Percentiles rank a stretch among this genome's conserved stretches.
These are phyloP conservation scores for Metschnikowia kofuensis DNA, from an alignment of 805 yeast species.

Conservation along the genomic window DNA sequence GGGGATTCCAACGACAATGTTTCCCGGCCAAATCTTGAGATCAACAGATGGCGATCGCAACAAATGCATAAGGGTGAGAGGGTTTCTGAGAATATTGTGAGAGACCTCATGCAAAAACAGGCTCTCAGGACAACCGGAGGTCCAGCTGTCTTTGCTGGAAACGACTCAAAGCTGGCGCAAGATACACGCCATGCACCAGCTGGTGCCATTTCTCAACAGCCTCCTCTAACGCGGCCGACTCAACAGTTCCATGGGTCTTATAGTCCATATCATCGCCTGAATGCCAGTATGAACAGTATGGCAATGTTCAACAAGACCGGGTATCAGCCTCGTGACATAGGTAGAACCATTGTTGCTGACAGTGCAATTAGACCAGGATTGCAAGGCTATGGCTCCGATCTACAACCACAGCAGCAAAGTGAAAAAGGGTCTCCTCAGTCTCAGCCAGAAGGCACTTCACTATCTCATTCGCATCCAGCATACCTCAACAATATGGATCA, in stretches of 20 bases:
- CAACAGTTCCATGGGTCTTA: constrained; percentile 4
- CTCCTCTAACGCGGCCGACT: background rate
- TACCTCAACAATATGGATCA: background rate
- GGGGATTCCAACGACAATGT: constrained; percentile 3
- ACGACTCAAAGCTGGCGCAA: background rate
- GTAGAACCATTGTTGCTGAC: background rate
- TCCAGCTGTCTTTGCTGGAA: background rate
- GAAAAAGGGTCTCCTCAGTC: background rate
- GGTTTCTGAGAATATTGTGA: constrained; percentile 4
- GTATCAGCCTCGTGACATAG: background rate
- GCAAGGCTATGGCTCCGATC: background rate
- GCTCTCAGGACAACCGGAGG: background rate
- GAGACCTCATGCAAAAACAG: constrained; percentile 7
- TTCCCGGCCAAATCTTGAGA: constrained; percentile 8
- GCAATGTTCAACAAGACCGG: constrained; percentile 3
- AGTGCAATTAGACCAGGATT: background rate
- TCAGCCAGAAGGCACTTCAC: background rate
- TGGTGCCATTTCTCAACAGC: background rate
- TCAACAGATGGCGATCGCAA: constrained; percentile 11
- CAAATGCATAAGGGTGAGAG: constrained; percentile 7
- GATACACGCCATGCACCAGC: background rate
- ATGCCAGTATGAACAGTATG: constrained; percentile 4
- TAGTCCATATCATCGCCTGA: constrained; percentile 10
- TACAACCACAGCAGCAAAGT: background rate
- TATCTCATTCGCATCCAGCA: background rate